Conservation (phyloP, 805 yeast species). For the Nakazawaea holstii region DNA sequence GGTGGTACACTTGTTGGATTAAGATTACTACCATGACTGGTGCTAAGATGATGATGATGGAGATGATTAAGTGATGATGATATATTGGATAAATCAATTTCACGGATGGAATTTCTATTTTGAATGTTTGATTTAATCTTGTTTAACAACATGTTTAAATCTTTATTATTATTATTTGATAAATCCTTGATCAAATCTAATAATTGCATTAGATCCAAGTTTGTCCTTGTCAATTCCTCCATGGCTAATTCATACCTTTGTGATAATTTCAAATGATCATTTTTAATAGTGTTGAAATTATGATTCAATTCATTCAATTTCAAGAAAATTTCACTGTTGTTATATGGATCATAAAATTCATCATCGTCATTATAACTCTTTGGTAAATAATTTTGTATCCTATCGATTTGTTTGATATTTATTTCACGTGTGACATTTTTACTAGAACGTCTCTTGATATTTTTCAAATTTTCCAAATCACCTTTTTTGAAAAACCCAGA, state of each 20-base stretch:
- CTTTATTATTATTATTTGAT: conserved; percentile 15
- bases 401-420: conserved; percentile 1
- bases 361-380: conserved; percentile 6
- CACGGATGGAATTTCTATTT: conserved; percentile 25
- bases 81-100: conserved; percentile 4
- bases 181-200: conserved; percentile 34
- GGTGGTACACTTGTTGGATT: conserved; percentile 4
- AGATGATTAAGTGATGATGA: background rate
- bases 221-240: conserved; percentile 43
- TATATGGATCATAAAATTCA: background rate
- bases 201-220: conserved; percentile 46
- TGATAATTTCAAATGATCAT: conserved; percentile 37
- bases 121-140: conserved; percentile 21
- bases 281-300: conserved; percentile 30
- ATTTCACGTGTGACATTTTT: conserved; percentile 15
- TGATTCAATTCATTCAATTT: conserved; percentile 32
- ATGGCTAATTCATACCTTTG: conserved; percentile 41
- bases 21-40: background rate
- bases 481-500: conserved; percentile 78
- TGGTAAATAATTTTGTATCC: conserved; percentile 10
- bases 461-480: conserved; percentile 64
- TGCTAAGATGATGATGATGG: background rate
- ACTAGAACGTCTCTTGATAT: conserved; percentile 70
- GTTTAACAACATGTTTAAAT: conserved; percentile 18
- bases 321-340: conserved; percentile 2